These are phyloP conservation scores for Cnidoscolus chayamansa DNA, from an alignment of 441 rosid species.

Conservation along the genomic window DNA sequence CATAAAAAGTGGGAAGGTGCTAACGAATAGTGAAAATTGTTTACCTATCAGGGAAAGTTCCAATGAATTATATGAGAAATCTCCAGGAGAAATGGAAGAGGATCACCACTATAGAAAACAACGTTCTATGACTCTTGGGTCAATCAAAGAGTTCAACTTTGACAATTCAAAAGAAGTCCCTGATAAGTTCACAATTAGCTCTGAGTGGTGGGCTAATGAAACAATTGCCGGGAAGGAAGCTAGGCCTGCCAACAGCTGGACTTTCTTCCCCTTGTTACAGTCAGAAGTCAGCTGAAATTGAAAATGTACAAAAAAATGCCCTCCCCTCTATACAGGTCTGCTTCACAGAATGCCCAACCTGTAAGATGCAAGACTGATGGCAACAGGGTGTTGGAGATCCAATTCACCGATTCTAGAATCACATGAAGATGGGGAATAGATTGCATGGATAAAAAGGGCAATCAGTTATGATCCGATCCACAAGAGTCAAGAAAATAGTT, in stretches of 20 bases:
- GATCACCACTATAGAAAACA: conserved; percentile 56
- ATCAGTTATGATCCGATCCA: conserved; percentile 19
- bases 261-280: conserved; percentile 84
- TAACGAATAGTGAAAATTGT: conserved; percentile 25
- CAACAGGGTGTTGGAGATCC: conserved; percentile 16
- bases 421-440: conserved; percentile 17
- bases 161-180: conserved; percentile 62
- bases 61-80: conserved; percentile 35
- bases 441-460: conserved; percentile 17
- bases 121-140: conserved; percentile 70
- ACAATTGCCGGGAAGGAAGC: conserved; percentile 65
- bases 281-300: conserved; percentile 65
- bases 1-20: conserved; percentile 31
- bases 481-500: conserved; percentile 23
- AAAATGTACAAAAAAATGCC: conserved; percentile 9
- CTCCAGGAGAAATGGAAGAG: conserved; percentile 44
- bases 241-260: conserved; percentile 61
- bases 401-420: conserved; percentile 18
- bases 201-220: conserved; percentile 81
- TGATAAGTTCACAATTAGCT: conserved; percentile 45
- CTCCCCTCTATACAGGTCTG: not conserved
- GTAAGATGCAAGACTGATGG: conserved; percentile 33
- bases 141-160: conserved; percentile 85
- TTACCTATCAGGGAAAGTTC: conserved; percentile 25
- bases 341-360: conserved; percentile 23